Conservation (phyloP, 2,329 filamentous ascomycete species). For the Paraphaeosphaeria sporulosa region DNA sequence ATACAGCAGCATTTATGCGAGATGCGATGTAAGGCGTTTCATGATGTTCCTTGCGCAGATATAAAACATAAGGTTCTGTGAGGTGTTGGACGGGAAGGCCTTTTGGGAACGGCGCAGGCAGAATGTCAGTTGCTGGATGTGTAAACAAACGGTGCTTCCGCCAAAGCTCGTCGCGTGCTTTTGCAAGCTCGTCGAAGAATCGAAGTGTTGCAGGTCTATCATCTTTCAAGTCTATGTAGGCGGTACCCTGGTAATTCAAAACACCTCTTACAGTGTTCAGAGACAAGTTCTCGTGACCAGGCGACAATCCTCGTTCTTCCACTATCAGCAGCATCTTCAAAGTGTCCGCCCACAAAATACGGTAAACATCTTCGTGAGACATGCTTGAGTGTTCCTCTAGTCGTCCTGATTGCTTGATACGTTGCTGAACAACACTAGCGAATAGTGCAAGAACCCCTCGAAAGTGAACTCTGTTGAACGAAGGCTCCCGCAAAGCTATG, state of each 20-base stretch:
- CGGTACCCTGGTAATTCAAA: slow-evolving; percentile 3
- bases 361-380: slow-evolving; percentile 26
- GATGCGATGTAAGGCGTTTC: slow-evolving; percentile 36
- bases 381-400: slow-evolving; percentile 20
- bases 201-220: slow-evolving; percentile 30
- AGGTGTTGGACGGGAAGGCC: slow-evolving; percentile 47
- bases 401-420: slow-evolving; percentile 17
- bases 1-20: slow-evolving; percentile 30
- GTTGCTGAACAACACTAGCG: slow-evolving; percentile 21
- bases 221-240: slow-evolving; percentile 8
- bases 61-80: slow-evolving; percentile 23
- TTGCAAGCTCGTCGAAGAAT: slow-evolving; percentile 49
- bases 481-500: slow-evolving; percentile 42
- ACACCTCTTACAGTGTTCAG: slow-evolving; percentile 22
- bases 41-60: slow-evolving; percentile 14
- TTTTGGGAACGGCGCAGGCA: slow-evolving; percentile 40
- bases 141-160: slow-evolving; percentile 27
- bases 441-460: slow-evolving; percentile 32
- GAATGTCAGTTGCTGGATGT: slow-evolving; percentile 29
- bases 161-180: slow-evolving; percentile 44
- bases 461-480: slow-evolving; percentile 39
- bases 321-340: slow-evolving; percentile 27
- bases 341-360: slow-evolving; percentile 31
- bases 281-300: slow-evolving; percentile 23
- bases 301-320: slow-evolving; percentile 29